A percentile compares a stretch with the other conserved stretches of the same genome.
phyloP scores from a whole-genome alignment of 345 rosid species.

The rapeseed (Brassica napus) region Da-Ae NC_063442.1:16640001-16640500 shows the following conservation, averaged over 20 bases:
- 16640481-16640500: conserved; percentile 42
- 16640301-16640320: conserved; percentile 65
- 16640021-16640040: neutral
- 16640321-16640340: conserved; percentile 50
- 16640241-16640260: conserved; percentile 64
- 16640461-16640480: conserved; percentile 45
- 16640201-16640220: conserved; percentile 51
- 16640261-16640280: conserved; percentile 49
- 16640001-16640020: neutral
- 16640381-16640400: conserved; percentile 54
- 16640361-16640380: conserved; percentile 56
- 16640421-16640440: conserved; percentile 47
- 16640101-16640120: conserved; percentile 58
- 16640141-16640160: conserved; percentile 49
- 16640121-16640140: conserved; percentile 55
- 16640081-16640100: conserved; percentile 47
- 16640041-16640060: conserved; percentile 29
- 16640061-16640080: conserved; percentile 50
- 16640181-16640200: conserved; percentile 62
- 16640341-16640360: conserved; percentile 54
- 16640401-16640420: conserved; percentile 62
- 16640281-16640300: conserved; percentile 67
- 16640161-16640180: conserved; percentile 56
- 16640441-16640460: conserved; percentile 60
- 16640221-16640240: conserved; percentile 49